Evolutionary conservation across 768 basidiomycete genomes (phyloP), one percentile per base, ranked within the genome.

Genomic region (Trametes punicea): DNA sequence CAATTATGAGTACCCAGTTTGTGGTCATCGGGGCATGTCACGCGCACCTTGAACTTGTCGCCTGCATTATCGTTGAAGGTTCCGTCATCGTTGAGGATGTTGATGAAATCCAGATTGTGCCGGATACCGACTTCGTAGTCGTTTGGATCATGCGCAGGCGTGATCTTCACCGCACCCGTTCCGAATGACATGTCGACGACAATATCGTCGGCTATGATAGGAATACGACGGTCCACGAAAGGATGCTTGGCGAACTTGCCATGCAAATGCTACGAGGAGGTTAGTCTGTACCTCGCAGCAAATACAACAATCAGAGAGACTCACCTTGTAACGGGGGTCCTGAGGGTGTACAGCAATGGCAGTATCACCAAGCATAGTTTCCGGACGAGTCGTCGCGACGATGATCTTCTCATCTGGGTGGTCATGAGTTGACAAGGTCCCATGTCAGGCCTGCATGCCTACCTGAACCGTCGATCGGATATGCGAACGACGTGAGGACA

Each of bases 151-250:
- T 98, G 97, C 0, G 96, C 97, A 15, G 97, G 97, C 0, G 97
- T 98, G 66, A 98, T 98, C 76, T 99, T 98, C 48, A 98, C 96
- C 0, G 96, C 97, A 69, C 97, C 97, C 27, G 97, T 99, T 33
- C 97, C 97, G 64, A 98, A 98, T 9, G 81, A 79, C 86, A 93
- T 97, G 68, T 98, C 96, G 56, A 97, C 87, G 25, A 77, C 77
- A 69, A 93, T 88, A 20, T 80, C 75, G 66, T 98, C 96, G 26
- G 84, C 78, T 55, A 98, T 75, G 69, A 99, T 96, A 13, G 93
- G 96, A 42, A 99, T 76, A 15, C 84, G 82, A 42, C 97, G 85
- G 56, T 84, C 72, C 45, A 96, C 72, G 77, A 99, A 98, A 1
- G 97, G 97, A 69, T 98, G 94, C 0, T 75, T 71, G 33, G 81